These are phyloP conservation scores for Russula sp. DNA, from an alignment of 768 basidiomycete species.

Conservation along the genomic window DNA sequence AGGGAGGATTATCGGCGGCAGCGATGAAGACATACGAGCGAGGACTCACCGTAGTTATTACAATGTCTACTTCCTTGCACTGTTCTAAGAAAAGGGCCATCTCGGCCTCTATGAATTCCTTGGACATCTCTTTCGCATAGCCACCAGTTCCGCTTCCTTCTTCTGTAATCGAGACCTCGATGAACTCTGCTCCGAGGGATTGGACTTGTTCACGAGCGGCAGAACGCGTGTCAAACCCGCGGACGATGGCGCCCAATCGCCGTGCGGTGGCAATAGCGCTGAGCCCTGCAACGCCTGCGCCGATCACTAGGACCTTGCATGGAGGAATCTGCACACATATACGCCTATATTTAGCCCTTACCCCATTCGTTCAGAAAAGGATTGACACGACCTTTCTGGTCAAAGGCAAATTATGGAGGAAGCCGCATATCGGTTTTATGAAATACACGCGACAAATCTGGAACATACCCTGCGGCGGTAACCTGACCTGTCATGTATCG, in stretches of 20 bases:
- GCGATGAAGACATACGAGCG: not conserved
- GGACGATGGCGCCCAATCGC: constrained; percentile 80
- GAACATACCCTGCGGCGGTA: constrained; percentile 76
- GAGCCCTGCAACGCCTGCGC: constrained; percentile 82
- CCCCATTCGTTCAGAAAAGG: not conserved
- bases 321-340: constrained; percentile 59
- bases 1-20: not conserved
- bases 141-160: constrained; percentile 79
- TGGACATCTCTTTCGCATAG: constrained; percentile 87
- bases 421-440: not conserved
- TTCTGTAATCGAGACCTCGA: constrained; percentile 76
- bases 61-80: constrained; percentile 82
- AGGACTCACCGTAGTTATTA: constrained; percentile 65
- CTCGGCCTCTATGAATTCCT: constrained; percentile 82
- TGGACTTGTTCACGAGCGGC: constrained; percentile 86
- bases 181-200: constrained; percentile 82
- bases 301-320: constrained; percentile 80
- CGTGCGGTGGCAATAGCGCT: constrained; percentile 83
- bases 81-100: constrained; percentile 87
- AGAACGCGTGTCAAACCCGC: constrained; percentile 80
- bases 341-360: constrained; percentile 1
- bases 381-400: constrained; percentile 36
- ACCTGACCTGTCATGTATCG: constrained; percentile 87
- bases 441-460: constrained; percentile 5
- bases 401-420: not conserved